Conservation (phyloP, 78 protist genomes). For the Tieghemostelium lacteum region DNA sequence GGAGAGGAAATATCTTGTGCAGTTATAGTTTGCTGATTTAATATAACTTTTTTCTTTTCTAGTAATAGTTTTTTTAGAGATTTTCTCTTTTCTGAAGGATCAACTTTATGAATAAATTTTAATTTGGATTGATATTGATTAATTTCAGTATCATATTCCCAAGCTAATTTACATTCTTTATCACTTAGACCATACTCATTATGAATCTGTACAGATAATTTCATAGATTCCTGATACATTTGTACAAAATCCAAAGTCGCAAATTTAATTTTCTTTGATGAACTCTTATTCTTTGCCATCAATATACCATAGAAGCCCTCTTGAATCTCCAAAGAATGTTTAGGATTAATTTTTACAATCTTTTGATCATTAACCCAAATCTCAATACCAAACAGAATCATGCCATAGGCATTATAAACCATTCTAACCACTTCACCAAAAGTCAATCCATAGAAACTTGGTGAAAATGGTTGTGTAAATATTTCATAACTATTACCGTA, state of each 20-base stretch:
- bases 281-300: slow-evolving; percentile 50
- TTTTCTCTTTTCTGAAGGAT: not conserved
- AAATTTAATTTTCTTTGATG: slow-evolving; percentile 29
- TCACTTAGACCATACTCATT: slow-evolving; percentile 4
- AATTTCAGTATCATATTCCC: slow-evolving; percentile 30
- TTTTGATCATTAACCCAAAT: slow-evolving; percentile 1
- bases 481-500: slow-evolving; percentile 66
- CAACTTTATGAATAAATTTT: not conserved
- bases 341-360: slow-evolving; percentile 22
- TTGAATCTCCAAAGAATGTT: slow-evolving; percentile 14
- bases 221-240: not conserved
- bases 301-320: slow-evolving; percentile 30
- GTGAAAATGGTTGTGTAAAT: slow-evolving; percentile 33
- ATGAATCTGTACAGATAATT: not conserved
- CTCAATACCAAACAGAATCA: slow-evolving; percentile 69
- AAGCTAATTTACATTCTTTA: slow-evolving; percentile 58
- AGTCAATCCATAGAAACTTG: slow-evolving; percentile 23
- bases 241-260: not conserved
- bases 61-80: slow-evolving; percentile 24
- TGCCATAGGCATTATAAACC: slow-evolving; percentile 45
- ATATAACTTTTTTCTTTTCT: slow-evolving; percentile 55
- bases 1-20: too few species aligned
- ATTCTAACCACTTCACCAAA: slow-evolving; percentile 34
- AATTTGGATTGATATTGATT: not conserved
- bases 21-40: too few species aligned